Base-by-base conservation (phyloP, 768 basidiomycete genomes). In the Tricholoma flavovirens region DNA sequence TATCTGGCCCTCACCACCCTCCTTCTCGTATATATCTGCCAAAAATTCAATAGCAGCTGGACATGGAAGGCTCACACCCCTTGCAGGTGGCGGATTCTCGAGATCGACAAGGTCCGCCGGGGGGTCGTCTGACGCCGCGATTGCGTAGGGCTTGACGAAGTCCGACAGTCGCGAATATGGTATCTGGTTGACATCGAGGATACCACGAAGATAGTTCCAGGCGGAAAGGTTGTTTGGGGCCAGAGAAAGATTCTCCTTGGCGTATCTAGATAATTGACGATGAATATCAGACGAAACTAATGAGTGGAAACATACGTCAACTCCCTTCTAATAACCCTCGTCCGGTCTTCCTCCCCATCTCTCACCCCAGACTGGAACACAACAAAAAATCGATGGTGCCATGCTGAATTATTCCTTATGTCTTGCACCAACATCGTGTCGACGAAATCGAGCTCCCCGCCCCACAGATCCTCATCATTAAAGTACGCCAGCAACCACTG, bases 181-280 rank as follows among this genome's bases (percentile, higher is more conserved):
- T 14, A 78, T 76, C 11, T 75, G 67, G 53, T 81, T 80, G 62
- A 80, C 74, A 32, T 86, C 80, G 19, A 96, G 79, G n/a, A 88
- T 66, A 6, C 90, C 97, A 58, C 96, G 83, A 9, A 98, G 80
- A 70, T 97, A 99, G 69, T 97, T 97, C 97, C 97, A 99, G 0
- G 93, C 90, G 0, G 94, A 96, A 0, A 86, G 81, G 62, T 99
- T 99, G 69, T 94, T 95, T 6, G 97, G 93, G 4, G 90, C 91
- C 10, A 87, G 72, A 17, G 88, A 82, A 51, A 98, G 90, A 65
- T 86, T 87, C 62, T 85, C 77, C 70, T 95, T 90, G n/a, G 82
- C 79, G 63, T 84, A 97, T 12, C 91, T 94, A 61, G 4, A 50
- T 22, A 43, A 49, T 5, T 21, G 33, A 42, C 33, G 33, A 49